phyloP scores from a whole-genome alignment of 371 early-diverging fungal genomes.

The Circinella minor region DNA sequence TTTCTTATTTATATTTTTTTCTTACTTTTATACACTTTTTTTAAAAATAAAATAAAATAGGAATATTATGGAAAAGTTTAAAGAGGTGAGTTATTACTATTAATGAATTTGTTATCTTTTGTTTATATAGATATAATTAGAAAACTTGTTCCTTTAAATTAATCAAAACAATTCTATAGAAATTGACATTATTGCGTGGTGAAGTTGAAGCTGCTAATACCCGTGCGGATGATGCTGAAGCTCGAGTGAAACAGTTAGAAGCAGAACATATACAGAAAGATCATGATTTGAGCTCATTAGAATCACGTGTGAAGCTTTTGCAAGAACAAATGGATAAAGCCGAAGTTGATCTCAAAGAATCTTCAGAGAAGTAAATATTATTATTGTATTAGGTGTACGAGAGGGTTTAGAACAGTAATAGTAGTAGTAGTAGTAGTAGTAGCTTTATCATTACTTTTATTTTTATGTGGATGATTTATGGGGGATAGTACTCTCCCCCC shows the following conservation, averaged over 20 bases:
- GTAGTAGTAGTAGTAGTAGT: no score
- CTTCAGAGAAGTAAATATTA: conserved; percentile 67
- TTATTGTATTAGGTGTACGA: background rate
- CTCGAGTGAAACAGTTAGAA: conserved; percentile 57
- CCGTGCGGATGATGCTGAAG: conserved; percentile 71
- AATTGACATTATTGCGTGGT: conserved; percentile 67
- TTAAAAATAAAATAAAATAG: background rate
- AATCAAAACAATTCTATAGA: conserved; percentile 46
- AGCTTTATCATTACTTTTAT: no score
- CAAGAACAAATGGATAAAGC: conserved; percentile 72
- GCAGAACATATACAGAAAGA: conserved; percentile 69
- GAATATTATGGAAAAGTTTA: conserved; percentile 24
- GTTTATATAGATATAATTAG: no score
- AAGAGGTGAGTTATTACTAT: conserved; percentile 14
- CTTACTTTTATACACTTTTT: background rate
- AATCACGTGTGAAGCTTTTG: conserved; percentile 63
- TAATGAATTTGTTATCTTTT: background rate
- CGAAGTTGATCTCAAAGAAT: conserved; percentile 66
- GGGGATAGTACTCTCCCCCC: no score
- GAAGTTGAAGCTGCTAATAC: conserved; percentile 70
- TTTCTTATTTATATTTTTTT: conserved; percentile 3
- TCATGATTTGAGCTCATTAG: conserved; percentile 64
- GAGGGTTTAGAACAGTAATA: no score
- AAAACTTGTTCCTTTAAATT: no score
- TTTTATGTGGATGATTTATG: no score